Evolutionary conservation across 768 basidiomycete genomes (phyloP), one percentile per base, ranked within the genome.

Genomic region (Postia placenta): DNA sequence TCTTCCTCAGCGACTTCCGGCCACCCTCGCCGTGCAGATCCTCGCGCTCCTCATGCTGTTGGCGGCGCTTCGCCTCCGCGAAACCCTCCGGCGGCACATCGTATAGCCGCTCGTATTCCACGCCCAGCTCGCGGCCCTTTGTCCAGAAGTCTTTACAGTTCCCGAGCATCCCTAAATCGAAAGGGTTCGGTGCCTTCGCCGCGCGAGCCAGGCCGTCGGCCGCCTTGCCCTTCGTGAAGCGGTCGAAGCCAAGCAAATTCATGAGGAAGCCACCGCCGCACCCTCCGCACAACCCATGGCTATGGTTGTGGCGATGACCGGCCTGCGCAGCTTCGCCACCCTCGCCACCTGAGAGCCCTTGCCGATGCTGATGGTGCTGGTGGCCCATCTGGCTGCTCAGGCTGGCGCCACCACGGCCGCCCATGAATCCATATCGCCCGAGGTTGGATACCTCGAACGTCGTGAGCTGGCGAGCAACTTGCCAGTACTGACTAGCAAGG

Each of bases 91-190:
- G 54, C 4, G 94, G 93, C 22, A 98, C 81, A 67, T 93, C 91
- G 68, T 94, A 95, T 64, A 96, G 64, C 56, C 74, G 72, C 47
- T 90, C 88, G 68, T 96, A 99, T 64, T 94, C 85, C 40, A 99
- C 88, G 2, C 90, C 91, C 22, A 95, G 69, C 66, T 91, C 88
- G 51, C 74, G 74, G 20, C 93, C 91, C 48, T 78, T 78, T 42
- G 81, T 81, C 95, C 95, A 99, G 67, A 99, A 98, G 71, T 99
- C 95, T 59, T 78, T 81, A 65, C 92, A 94, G 62, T 94, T 94
- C 49, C 74, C 72, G 17, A 78, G 67, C 14, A 86, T 40, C 2
- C 94, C 94, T 19, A 88, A 58, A 67, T 96, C 92, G 64, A 98
- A 99, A 35, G 95, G 96, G 67, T 98, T 98, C 45, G 79, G 75